Percentiles rank a stretch among this genome's conserved stretches.
Evolutionary conservation across 192 early-diverging fungal species (phyloP).

Genomic region (Lobosporangium transversale): DNA sequence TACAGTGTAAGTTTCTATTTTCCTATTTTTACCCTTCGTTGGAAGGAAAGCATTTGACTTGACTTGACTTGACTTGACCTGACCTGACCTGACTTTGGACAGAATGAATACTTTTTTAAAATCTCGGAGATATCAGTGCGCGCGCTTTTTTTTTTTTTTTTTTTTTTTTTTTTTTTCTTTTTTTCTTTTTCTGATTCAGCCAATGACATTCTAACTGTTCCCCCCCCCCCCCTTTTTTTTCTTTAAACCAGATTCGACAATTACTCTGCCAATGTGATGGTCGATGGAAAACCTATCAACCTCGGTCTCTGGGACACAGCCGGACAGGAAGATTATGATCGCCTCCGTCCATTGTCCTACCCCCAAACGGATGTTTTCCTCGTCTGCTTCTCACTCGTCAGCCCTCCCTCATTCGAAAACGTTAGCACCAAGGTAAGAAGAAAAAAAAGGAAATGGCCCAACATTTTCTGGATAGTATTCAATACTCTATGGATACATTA

Average conservation of each 20-base stretch:
- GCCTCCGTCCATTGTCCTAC: constrained; percentile 95
- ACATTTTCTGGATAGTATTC: too few species aligned
- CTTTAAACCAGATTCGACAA: constrained; percentile 93
- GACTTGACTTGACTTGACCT: not conserved
- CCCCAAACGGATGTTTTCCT: constrained; percentile 99
- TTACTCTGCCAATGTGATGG: constrained; percentile 99
- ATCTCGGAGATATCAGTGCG: too few species aligned
- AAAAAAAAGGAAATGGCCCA: too few species aligned
- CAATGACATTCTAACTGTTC: too few species aligned
- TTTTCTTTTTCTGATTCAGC: not conserved
- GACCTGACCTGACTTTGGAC: too few species aligned
- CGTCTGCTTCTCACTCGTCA: constrained; percentile 97
- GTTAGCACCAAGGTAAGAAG: constrained; percentile 94
- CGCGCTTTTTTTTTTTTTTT: not conserved
- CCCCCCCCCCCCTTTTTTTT: too few species aligned
- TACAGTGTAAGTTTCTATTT: constrained; percentile 83
- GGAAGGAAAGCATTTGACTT: not conserved
- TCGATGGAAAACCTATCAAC: constrained; percentile 98
- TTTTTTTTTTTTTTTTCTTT: not conserved
- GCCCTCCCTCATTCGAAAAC: constrained; percentile 96
- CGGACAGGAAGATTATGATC: constrained; percentile 99
- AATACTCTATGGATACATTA: too few species aligned
- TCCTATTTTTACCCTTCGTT: not conserved
- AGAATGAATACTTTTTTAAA: constrained; percentile 3
- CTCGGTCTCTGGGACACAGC: constrained; percentile 99